phyloP scores from a whole-genome alignment of 257 asterid species.

The Lithospermum erythrorhizon region DNA sequence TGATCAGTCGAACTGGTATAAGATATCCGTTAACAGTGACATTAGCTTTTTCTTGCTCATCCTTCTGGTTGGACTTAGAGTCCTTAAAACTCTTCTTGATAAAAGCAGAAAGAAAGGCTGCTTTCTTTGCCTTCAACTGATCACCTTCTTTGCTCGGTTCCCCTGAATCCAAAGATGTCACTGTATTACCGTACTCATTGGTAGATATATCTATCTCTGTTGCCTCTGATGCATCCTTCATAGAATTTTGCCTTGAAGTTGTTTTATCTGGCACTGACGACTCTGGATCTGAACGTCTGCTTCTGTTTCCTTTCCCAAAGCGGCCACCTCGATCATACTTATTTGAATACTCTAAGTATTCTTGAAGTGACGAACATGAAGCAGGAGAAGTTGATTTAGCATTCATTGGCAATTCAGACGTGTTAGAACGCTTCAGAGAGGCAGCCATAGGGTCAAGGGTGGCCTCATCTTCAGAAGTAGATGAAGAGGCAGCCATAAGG shows the following conservation, averaged over 20 bases:
- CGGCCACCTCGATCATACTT: slow-evolving; percentile 26
- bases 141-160: slow-evolving; percentile 41
- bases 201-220: slow-evolving; percentile 79
- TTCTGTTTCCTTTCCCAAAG: slow-evolving; percentile 33
- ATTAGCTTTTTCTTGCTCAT: slow-evolving; percentile 32
- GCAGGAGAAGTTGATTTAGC: slow-evolving; percentile 33
- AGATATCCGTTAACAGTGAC: slow-evolving; percentile 70
- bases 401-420: slow-evolving; percentile 24
- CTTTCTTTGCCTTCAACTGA: slow-evolving; percentile 27
- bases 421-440: slow-evolving; percentile 16
- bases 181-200: slow-evolving; percentile 58
- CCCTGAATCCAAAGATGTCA: slow-evolving; percentile 65
- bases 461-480: slow-evolving; percentile 41
- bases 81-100: slow-evolving; percentile 37
- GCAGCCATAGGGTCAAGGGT: slow-evolving; percentile 12
- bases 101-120: slow-evolving; percentile 40
- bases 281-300: slow-evolving; percentile 33
- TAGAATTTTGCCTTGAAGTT: slow-evolving; percentile 19
- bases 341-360: slow-evolving; percentile 47
- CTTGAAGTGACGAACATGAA: slow-evolving; percentile 50
- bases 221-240: slow-evolving; percentile 34
- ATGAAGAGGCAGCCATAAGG: slow-evolving; percentile 28
- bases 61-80: slow-evolving; percentile 17
- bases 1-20: slow-evolving; percentile 39
- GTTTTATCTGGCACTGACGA: slow-evolving; percentile 21